Evolutionary conservation across 2,329 filamentous ascomycete genomes (phyloP), one percentile per base, ranked within the genome.

Genomic region (Botryotinia calthae): DNA sequence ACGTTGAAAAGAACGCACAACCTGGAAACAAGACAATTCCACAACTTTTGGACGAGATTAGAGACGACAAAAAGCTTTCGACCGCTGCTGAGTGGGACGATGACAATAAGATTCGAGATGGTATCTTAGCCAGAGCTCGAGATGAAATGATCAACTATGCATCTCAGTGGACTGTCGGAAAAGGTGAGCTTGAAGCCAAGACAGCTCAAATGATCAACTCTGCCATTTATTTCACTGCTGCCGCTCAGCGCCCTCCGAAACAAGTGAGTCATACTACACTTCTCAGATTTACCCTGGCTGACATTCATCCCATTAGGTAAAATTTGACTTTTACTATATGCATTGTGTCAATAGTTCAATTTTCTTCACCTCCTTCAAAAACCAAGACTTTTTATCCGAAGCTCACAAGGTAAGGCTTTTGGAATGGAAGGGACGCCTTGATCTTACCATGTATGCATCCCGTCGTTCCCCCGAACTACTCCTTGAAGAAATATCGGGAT

Each of bases 271-370:
- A 14, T 31, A 20, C 48, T 56, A 42, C n/a, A 34, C 25, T 64
- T 46, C 25, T 25, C 22, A 70, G 18, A 46, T 62, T 18, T 18
- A 2, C 14, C 5, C 46, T 28, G n/a, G 59, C 18, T 37, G n/a
- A 70, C 9, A 25, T 25, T 22, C 10, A 25, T 42, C 34, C n/a
- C 2, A 28, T 42, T 31, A 76, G 74, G 84, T 91, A 67, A 94
- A 92, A 80, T 89, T 93, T 80, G 95, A 97, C 80, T 98, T 98
- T 81, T 96, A 91, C 84, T 85, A 84, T 79, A 94, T 95, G 78
- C 95, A 98, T 82, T 88, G 90, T 78, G 83, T 95, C 76, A 98
- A 92, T 79, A 84, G 84, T 0, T 79, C 85, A 18, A 90, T 91
- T n/a, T 89, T 97, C 76, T 96, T 95, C 83, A 86, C 93, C 76